Percentiles rank a stretch among this genome's conserved stretches.
Conservation (phyloP, 1,284 basidiomycete species). For the Somion occarium region DNA sequence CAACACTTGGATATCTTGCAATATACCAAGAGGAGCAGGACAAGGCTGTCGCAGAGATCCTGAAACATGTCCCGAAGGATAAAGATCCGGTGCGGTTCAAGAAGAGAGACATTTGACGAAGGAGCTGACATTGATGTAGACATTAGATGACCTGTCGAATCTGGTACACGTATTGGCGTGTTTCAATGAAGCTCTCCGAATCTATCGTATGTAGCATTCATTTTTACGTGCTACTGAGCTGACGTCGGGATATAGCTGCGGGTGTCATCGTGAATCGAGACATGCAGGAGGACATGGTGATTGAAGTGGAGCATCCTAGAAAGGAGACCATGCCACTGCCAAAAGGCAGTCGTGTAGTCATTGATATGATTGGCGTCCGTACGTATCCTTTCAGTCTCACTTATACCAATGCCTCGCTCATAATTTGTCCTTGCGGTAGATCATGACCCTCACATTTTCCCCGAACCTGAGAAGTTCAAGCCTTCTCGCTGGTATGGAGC, state of each 20-base stretch:
- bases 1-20: conserved; percentile 31
- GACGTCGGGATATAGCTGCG: background rate
- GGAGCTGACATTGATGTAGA: too few species aligned
- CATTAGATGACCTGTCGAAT: conserved; percentile 37
- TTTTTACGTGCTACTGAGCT: background rate
- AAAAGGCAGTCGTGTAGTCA: conserved; percentile 28
- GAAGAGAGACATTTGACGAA: too few species aligned
- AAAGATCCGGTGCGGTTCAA: conserved; percentile 3
- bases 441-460: conserved; percentile 35
- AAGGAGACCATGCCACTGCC: conserved; percentile 15
- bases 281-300: conserved; percentile 24
- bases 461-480: conserved; percentile 33
- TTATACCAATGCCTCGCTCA: background rate
- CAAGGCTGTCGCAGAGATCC: conserved; percentile 29
- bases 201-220: conserved; percentile 29
- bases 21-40: conserved; percentile 36
- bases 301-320: conserved; percentile 19
- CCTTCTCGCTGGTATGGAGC: conserved; percentile 36
- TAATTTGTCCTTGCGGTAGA: conserved; percentile 13
- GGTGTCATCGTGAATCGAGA: conserved; percentile 13
- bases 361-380: conserved; percentile 51
- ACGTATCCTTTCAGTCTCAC: conserved; percentile 21
- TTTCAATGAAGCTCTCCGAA: conserved; percentile 16
- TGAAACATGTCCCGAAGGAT: conserved; percentile 4
- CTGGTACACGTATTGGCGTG: conserved; percentile 26